Evolutionary conservation across 495 filamentous ascomycete genomes (phyloP), one percentile per base, ranked within the genome.

Genomic region (Hypoxylon fragiforme): DNA sequence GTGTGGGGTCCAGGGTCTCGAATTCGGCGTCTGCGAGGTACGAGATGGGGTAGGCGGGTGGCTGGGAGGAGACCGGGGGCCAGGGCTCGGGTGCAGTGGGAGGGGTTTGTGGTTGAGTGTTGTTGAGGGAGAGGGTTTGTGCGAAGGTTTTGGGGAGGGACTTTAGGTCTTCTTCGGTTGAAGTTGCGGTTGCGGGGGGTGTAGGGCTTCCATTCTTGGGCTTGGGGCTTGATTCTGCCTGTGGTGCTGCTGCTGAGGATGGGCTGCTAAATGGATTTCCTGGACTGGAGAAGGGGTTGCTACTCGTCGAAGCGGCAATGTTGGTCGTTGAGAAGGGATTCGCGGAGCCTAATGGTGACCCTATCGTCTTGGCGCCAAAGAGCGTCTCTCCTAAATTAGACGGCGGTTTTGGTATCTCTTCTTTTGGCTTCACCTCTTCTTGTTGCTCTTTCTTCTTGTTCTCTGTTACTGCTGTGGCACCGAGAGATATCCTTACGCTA

Each of bases 21-120:
- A 90, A 92, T 57, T 97, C 94, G 8, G 92, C 92, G 65, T 97
- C 92, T 14, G 71, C 69, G 35, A 99, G 82, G 75, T 88, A 86
- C 71, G 83, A 89, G 38, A 78, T 66, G 0, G 90, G 85, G 74
- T 90, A 97, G 3, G 89, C 75, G 0, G 74, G 14, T 2, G 90
- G 90, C 57, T 87, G 85, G 2, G 72, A 69, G 5, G 83, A 72
- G 21, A 77, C 69, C 18, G 77, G 45, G 13, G 94, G 92, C 92
- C 92, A 98, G 3, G 91, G 89, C 21, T 85, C 78, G 3, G 76
- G 65, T 1, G 75, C 67, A 0, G 77, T 70, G 0, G 73, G 67
- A 75, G 9, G 36, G 30, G 52, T 40, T 3, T 30, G 50, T 11
- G 50, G 39, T 24, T 66, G 67, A 31, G 64, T 32, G 67, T 71